phyloP scores from a whole-genome alignment of 805 yeast genomes.

The Candida parachauliodes region DNA sequence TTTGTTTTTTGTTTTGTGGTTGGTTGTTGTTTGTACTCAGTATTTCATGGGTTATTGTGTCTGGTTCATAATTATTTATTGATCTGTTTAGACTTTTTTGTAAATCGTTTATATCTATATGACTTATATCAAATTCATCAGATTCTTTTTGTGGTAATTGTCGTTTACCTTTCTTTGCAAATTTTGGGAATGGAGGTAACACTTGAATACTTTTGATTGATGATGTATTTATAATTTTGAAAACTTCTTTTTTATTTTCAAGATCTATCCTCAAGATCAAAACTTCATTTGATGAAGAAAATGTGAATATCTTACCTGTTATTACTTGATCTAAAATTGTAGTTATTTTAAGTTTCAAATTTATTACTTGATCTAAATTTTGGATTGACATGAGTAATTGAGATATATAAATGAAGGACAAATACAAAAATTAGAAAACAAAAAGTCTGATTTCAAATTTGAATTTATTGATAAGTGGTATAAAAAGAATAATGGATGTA shows the following conservation, averaged over 20 bases:
- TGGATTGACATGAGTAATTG: slow-evolving; percentile 11
- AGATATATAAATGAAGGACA: too few relatives aligned
- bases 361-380: slow-evolving; percentile 16
- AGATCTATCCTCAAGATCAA: slow-evolving; percentile 13
- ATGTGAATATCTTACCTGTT: slow-evolving; percentile 64
- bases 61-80: slow-evolving; percentile 3
- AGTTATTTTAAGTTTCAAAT: slow-evolving; percentile 50
- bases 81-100: neutral
- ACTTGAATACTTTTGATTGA: slow-evolving; percentile 54
- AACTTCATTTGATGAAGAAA: slow-evolving; percentile 47
- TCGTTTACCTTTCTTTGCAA: slow-evolving; percentile 15
- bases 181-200: slow-evolving; percentile 24
- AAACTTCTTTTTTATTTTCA: slow-evolving; percentile 18
- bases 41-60: neutral
- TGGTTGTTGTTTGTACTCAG: neutral
- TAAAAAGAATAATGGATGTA: too few relatives aligned
- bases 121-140: slow-evolving; percentile 1
- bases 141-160: slow-evolving; percentile 6
- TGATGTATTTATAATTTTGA: slow-evolving; percentile 52
- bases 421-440: too few relatives aligned
- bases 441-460: too few relatives aligned
- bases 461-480: too few relatives aligned
- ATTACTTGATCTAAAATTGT: slow-evolving; percentile 56
- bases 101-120: slow-evolving; percentile 5
- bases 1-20: neutral